A percentile compares a stretch with the other conserved stretches of the same genome.
These are phyloP conservation scores for Hypoxylon sp. DNA, from an alignment of 2,329 filamentous ascomycete genomes.

Conservation along the genomic window DNA sequence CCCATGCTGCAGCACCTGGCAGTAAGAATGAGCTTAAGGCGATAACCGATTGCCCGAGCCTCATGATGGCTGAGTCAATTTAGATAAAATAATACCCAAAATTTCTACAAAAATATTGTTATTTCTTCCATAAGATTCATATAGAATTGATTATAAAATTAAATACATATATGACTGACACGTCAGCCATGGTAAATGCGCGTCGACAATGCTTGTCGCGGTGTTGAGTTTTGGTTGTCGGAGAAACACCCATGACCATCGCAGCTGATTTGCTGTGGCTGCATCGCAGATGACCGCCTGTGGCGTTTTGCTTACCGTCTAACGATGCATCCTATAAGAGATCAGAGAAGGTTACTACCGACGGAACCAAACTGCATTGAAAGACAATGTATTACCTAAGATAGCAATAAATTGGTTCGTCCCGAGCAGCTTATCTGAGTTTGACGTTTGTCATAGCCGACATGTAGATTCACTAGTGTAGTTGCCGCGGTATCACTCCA, in stretches of 20 bases:
- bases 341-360: conserved; percentile 12
- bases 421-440: background rate
- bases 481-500: background rate
- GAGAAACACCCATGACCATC: conserved; percentile 44
- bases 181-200: conserved; percentile 21
- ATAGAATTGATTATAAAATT: conserved; percentile 4
- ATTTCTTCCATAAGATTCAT: background rate
- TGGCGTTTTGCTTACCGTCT: conserved; percentile 12
- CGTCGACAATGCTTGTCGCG: background rate
- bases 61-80: conserved; percentile 49
- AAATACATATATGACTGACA: conserved; percentile 21
- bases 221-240: conserved; percentile 37
- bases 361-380: conserved; percentile 4
- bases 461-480: background rate
- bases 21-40: conserved; percentile 51
- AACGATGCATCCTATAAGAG: conserved; percentile 10
- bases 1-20: conserved; percentile 57
- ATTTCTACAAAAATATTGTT: background rate
- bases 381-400: background rate
- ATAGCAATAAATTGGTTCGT: conserved; percentile 10
- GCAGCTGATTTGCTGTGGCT: conserved; percentile 42
- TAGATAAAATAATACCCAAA: conserved; percentile 2
- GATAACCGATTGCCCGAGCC: conserved; percentile 45
- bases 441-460: conserved; percentile 5
- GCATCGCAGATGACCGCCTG: conserved; percentile 37